Base-by-base conservation (phyloP, 2,329 filamentous ascomycete genomes). In the Alternaria atra region DNA sequence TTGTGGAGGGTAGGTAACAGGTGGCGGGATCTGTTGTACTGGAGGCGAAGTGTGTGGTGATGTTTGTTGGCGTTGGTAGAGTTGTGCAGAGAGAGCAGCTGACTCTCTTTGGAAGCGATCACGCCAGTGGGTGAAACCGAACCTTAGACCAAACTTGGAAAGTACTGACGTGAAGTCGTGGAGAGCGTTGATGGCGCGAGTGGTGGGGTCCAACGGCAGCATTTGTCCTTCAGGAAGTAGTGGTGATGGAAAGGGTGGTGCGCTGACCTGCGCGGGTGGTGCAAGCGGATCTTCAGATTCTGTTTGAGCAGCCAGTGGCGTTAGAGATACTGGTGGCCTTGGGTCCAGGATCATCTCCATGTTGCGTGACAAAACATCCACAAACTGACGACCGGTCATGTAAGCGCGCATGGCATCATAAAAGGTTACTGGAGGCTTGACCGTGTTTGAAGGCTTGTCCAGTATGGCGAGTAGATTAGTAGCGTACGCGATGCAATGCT, bases 321-420 rank as follows among this genome's bases (percentile, higher is more conserved):
- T 74, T 1, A 79, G 78, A 34, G 80, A 79, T 50, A 78, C 74
- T 1, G 81, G 80, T 35, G 78, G 79, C 6, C 75, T 66, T n/a
- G 80, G 80, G 6, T 78, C 73, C 15, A 80, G 73, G 1, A 84
- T 74, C 4, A 72, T 69, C 10, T 88, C 84, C 40, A 83, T 81
- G 67, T 85, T 84, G n/a, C 83, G 80, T 55, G 81, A 82, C 23
- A 90, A 73, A 1, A 87, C 80, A 59, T 86, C 82, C 29, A 89
- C 79, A 53, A 90, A 85, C 55, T 86, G 84, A 44, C 81, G 81
- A 15, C 85, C 85, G 1, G 87, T 86, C 79, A 87, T 97, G 72
- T 92, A 95, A 1, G 92, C 89, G 53, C 94, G 89, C 72, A 97
- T 85, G 1, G 93, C 91, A 74, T 97, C 94, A 72, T 96, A 90